These are phyloP conservation scores for Themeda triandra DNA, from an alignment of 176 grass and related monocot species.

Conservation along the genomic window DNA sequence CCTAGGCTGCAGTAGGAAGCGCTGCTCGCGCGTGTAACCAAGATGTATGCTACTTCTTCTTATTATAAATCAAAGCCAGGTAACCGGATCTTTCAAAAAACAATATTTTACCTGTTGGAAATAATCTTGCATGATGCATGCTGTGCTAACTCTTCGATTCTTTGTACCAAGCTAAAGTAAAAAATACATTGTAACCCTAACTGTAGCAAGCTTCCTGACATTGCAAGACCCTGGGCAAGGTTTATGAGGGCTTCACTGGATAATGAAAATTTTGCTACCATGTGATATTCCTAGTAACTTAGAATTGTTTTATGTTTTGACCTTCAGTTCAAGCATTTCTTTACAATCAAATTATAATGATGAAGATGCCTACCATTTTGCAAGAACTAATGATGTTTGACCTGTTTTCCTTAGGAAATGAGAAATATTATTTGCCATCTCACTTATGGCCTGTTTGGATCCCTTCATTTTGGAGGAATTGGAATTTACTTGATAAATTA, in stretches of 20 bases:
- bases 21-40: too few species aligned
- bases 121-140: not conserved
- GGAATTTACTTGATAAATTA: too few species aligned
- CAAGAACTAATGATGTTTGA: not conserved
- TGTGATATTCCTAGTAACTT: not conserved
- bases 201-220: not conserved
- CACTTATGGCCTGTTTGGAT: not conserved
- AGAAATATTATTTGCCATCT: not conserved
- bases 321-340: not conserved
- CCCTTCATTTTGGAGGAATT: too few species aligned
- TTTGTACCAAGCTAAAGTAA: not conserved
- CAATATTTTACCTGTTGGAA: not conserved
- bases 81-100: too few species aligned
- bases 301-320: not conserved
- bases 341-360: not conserved
- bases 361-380: conserved; percentile 4
- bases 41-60: too few species aligned
- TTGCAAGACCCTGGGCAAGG: not conserved
- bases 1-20: too few species aligned
- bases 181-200: not conserved
- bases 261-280: not conserved
- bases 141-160: not conserved
- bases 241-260: not conserved
- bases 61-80: too few species aligned
- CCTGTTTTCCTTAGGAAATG: not conserved